A percentile compares a stretch with the other conserved stretches of the same genome.
phyloP scores from a whole-genome alignment of 495 filamentous ascomycete genomes.

The Talaromyces adpressus region DNA sequence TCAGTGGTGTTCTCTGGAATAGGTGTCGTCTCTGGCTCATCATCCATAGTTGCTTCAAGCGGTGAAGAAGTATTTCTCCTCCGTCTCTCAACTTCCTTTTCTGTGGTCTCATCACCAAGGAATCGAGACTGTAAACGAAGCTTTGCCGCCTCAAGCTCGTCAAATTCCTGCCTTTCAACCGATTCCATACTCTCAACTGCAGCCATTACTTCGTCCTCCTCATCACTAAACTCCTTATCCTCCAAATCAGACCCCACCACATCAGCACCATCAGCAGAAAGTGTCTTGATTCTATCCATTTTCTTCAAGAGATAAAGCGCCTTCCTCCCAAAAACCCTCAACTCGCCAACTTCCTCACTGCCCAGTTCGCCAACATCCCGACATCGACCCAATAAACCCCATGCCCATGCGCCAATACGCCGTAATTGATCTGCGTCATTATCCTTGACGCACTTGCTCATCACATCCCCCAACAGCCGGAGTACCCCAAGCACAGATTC shows the following conservation, averaged over 20 bases:
- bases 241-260: constrained; percentile 7
- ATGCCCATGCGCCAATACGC: constrained; percentile 42
- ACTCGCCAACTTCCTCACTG: constrained; percentile 45
- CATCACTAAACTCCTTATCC: constrained; percentile 18
- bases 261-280: no score
- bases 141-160: constrained; percentile 51
- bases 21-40: background rate
- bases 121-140: constrained; percentile 47
- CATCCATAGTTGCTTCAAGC: background rate
- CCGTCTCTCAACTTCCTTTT: constrained; percentile 1
- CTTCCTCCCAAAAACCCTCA: constrained; percentile 40
- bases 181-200: constrained; percentile 12
- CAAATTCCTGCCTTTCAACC: constrained; percentile 18
- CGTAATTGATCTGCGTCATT: constrained; percentile 39
- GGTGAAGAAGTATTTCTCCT: constrained; percentile 10
- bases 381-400: constrained; percentile 43
- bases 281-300: constrained; percentile 8
- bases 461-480: constrained; percentile 28
- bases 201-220: constrained; percentile 13
- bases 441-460: constrained; percentile 36
- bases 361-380: constrained; percentile 39
- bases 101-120: constrained; percentile 9
- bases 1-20: background rate
- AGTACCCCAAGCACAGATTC: constrained; percentile 48
- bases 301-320: constrained; percentile 34